phyloP scores from a whole-genome alignment of 1,284 basidiomycete species.

The Irpex lacteus region DNA sequence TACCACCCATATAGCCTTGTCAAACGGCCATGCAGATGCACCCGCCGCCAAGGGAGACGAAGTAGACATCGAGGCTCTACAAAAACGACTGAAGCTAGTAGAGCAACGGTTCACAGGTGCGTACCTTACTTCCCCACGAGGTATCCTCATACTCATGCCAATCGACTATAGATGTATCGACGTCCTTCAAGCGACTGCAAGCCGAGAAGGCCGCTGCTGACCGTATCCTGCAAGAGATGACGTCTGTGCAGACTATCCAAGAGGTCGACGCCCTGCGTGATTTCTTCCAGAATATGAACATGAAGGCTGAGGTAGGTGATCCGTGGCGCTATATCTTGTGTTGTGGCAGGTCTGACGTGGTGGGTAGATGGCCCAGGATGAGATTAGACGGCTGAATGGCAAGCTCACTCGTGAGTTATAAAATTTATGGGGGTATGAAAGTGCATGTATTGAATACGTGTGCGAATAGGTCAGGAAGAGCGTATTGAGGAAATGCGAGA shows the following conservation, averaged over 20 bases:
- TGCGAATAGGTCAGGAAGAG: constrained; percentile 72
- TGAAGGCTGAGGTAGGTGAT: constrained; percentile 65
- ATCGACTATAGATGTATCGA: constrained; percentile 59
- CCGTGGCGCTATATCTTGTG: background rate
- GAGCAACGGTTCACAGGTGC: constrained; percentile 72
- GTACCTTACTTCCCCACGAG: constrained; percentile 11
- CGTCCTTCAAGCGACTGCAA: constrained; percentile 72
- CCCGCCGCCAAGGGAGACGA: constrained; percentile 16
- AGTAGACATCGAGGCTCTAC: constrained; percentile 52
- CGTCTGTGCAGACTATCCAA: constrained; percentile 65
- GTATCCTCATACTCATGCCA: background rate
- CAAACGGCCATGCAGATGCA: background rate
- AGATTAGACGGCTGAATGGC: constrained; percentile 69
- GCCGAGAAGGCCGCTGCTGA: constrained; percentile 73
- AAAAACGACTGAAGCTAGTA: constrained; percentile 61
- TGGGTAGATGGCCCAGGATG: constrained; percentile 61
- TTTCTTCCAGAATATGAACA: constrained; percentile 65
- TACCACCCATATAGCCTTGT: background rate
- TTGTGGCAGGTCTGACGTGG: background rate
- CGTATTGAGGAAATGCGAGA: constrained; percentile 82
- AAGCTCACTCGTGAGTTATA: constrained; percentile 64
- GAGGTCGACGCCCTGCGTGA: constrained; percentile 71
- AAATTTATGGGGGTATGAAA: background rate
- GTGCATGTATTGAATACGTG: background rate
- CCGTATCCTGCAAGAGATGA: constrained; percentile 66